phyloP scores from a whole-genome alignment of 805 yeast genomes.

The Sugiyamaella chiloensis region DNA sequence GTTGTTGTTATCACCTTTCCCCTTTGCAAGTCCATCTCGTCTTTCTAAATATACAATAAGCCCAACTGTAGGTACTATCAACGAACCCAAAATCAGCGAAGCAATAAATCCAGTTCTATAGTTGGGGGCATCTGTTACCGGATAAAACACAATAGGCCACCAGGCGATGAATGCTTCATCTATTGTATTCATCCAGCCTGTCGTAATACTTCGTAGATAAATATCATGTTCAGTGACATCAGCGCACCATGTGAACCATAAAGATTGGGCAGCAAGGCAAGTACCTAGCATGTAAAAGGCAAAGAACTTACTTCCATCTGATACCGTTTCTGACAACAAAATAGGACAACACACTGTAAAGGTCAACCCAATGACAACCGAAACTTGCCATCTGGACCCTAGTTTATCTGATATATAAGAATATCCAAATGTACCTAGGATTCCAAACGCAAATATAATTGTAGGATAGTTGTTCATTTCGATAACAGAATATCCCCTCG shows the following conservation, averaged over 20 bases:
- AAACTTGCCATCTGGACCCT: conserved; percentile 19
- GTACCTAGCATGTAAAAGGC: conserved; percentile 19
- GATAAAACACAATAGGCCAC: conserved; percentile 20
- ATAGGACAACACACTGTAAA: conserved; percentile 18
- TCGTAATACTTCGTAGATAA: conserved; percentile 16
- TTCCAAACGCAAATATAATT: conserved; percentile 14
- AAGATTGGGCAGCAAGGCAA: conserved; percentile 16
- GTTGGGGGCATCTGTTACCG: conserved; percentile 20
- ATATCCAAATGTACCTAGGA: conserved; percentile 13
- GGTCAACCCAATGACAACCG: conserved; percentile 18
- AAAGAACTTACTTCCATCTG: conserved; percentile 16
- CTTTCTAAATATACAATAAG: conserved; percentile 16
- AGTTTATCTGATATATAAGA: conserved; percentile 15
- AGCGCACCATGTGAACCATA: conserved; percentile 20
- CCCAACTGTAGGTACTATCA: conserved; percentile 19
- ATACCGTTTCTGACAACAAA: conserved; percentile 13
- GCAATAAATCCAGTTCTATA: conserved; percentile 16
- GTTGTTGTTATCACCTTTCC: too few species aligned
- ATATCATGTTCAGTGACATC: conserved; percentile 18
- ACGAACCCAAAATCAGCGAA: conserved; percentile 15
- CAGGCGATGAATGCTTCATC: conserved; percentile 20
- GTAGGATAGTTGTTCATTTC: conserved; percentile 19
- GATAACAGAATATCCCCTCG: conserved; percentile 16
- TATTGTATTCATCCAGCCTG: conserved; percentile 20
- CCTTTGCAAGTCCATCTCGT: too few species aligned